A percentile compares a stretch with the other conserved stretches of the same genome.
These are phyloP conservation scores for Stemphylium beticola DNA, from an alignment of 2,329 filamentous ascomycete species.

Conservation along the genomic window DNA sequence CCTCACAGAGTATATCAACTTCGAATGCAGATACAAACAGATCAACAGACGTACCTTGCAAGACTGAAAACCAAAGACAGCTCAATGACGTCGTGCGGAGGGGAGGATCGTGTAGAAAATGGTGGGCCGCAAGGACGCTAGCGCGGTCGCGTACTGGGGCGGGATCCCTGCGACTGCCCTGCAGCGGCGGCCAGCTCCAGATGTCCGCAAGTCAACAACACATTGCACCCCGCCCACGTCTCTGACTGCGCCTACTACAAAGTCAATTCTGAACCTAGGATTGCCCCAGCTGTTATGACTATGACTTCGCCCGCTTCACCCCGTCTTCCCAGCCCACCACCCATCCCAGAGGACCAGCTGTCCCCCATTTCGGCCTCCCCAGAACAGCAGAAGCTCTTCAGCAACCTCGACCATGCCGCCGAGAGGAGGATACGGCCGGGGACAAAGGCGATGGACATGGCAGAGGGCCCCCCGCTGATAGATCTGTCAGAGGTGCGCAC, in stretches of 20 bases:
- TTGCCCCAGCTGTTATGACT: background rate
- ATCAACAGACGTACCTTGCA: background rate
- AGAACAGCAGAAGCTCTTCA: conserved; percentile 61
- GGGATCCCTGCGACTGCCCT: conserved; percentile 24
- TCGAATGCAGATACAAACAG: background rate
- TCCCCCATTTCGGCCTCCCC: conserved; percentile 71
- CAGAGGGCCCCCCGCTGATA: conserved; percentile 85
- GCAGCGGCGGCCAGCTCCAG: conserved; percentile 22
- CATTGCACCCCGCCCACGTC: conserved; percentile 10
- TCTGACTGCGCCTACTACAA: background rate
- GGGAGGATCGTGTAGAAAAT: conserved; percentile 10
- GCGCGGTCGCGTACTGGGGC: conserved; percentile 5
- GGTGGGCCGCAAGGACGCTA: conserved; percentile 5
- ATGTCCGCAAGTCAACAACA: conserved; percentile 20
- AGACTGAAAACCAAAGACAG: background rate
- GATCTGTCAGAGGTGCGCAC: conserved; percentile 78
- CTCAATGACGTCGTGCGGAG: conserved; percentile 15
- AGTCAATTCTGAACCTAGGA: background rate
- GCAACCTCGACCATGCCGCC: conserved; percentile 73
- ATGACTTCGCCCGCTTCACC: conserved; percentile 66
- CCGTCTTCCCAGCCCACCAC: conserved; percentile 91
- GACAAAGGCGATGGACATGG: conserved; percentile 91
- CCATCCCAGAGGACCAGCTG: conserved; percentile 92
- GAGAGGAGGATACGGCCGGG: conserved; percentile 88
- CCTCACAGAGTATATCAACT: background rate